These are phyloP conservation scores for Leucosporidium creatinivorum DNA, from an alignment of 768 basidiomycete species.

Conservation along the genomic window DNA sequence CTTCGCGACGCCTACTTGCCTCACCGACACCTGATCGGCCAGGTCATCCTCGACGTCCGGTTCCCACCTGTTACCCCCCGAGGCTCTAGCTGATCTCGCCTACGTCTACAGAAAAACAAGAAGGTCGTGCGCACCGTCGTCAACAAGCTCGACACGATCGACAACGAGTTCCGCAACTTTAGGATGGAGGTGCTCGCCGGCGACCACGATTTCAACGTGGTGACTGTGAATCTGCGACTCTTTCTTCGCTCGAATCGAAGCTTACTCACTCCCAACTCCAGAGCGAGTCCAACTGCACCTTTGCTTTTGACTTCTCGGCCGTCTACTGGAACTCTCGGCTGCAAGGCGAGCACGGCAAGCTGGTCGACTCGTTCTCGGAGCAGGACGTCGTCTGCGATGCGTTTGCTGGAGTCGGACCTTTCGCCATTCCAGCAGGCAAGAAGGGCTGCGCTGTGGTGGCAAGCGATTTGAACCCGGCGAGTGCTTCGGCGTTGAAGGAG, in stretches of 20 bases:
- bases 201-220: constrained; percentile 73
- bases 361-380: constrained; percentile 60
- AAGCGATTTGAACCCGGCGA: constrained; percentile 89
- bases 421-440: constrained; percentile 85
- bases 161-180: constrained; percentile 82
- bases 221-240: constrained; percentile 55
- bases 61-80: not conserved
- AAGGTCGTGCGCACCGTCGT: constrained; percentile 64
- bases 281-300: constrained; percentile 77
- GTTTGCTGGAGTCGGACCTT: constrained; percentile 96
- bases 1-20: constrained; percentile 83
- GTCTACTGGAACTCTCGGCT: constrained; percentile 99
- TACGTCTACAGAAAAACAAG: constrained; percentile 66
- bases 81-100: not conserved
- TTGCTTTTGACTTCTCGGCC: constrained; percentile 86
- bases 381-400: constrained; percentile 82
- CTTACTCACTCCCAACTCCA: constrained; percentile 39
- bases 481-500: constrained; percentile 62
- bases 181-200: constrained; percentile 95
- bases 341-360: constrained; percentile 79
- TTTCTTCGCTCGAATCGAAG: not conserved
- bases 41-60: constrained; percentile 81
- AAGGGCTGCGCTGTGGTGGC: constrained; percentile 75
- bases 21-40: constrained; percentile 82
- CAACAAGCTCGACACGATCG: constrained; percentile 83